Evolutionary conservation across 805 yeast species (phyloP), one percentile per base, ranked within the genome.

Genomic region (Candida xiaguanensis): DNA sequence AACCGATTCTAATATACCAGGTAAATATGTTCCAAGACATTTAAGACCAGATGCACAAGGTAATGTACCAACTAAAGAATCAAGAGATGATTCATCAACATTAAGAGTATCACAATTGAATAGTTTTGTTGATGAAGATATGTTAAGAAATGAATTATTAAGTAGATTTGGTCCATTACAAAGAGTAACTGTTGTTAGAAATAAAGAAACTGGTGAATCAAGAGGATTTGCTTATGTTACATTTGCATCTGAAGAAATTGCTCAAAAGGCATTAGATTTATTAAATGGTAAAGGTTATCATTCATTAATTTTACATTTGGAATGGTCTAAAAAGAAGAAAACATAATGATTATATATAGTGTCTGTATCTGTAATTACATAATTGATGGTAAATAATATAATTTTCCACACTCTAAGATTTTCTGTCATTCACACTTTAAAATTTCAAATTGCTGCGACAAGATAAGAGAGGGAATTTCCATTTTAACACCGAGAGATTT

Each of bases 171-270:
- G 79, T 53, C 78, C 70, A 44, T 70, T 77, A 50, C 78, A 77
- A 55, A 84, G 96, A 68, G 85, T 85, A 50, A 83, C 84, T 47
- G 74, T 93, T 43, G 89, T 89, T 44, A 85, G 86, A 71, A 86
- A 89, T 69, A 84, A 88, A 69, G 95, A 85, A 54, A 93, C 98
- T 19, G 93, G 95, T 49, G 83, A 82, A 64, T 85, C 96, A 32
- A 85, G 88, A 69, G 99, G 99, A 58, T 80, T 91, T 64, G 98
- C 98, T 5, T 93, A 87, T 64, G 95, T 90, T 49, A 82, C 91
- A 44, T 85, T 85, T 61, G 77, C 74, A 43, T 74, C 80, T 41
- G 79, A 79, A 56, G 61, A 64, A 42, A 70, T 67, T 50, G 99
- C 98, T 31, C 82, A 85, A 65, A 63, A 60, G 49, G 98, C 96